Evolutionary conservation across 768 basidiomycete species (phyloP), one percentile per base, ranked within the genome.

Genomic region (Lactarius hengduanensis): DNA sequence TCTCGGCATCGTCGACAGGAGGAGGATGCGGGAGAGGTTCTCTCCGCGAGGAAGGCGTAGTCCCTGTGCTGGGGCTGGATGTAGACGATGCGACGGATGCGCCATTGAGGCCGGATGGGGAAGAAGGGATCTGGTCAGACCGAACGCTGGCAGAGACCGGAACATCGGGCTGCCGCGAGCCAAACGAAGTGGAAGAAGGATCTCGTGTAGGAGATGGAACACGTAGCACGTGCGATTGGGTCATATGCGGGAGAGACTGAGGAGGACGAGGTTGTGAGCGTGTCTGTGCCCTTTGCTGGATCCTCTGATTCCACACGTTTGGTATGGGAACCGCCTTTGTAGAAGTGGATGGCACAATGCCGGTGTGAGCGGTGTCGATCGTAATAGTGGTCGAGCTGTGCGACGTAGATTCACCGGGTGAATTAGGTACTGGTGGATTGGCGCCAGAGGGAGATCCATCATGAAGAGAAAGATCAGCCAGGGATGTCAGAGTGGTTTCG

Each of bases 11-110:
- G 57, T 75, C 73, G 41, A 75, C 70, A 8, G 75, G 67, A 20
- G 76, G 74, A 18, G 74, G 71, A 55, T 75, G 76, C 58, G 74
- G 74, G 26, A 74, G 76, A 54, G 75, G 76, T 20, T 77, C 75
- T 22, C 78, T 78, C 28, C 66, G 84, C 78, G 60, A 84, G 74
- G 66, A 83, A 81, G 3, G 83, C 77, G 74, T 86, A 81, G 47
- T 79, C 76, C 26, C 73, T 66, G 66, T 59, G 20, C 62, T 67
- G 30, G 68, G 56, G 16, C 26, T 57, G 26, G 61, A 58, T 47
- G 47, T 28, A 13, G 70, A 63, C 28, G 65, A 60, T 32, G 22
- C 22, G 34, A 26, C 50, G 13, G 65, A 59, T 40, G 59, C 53
- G 43, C 57, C 59, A 7, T 66, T 68, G 34, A 59, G 38, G 36